These are phyloP conservation scores for Penicillium ucsense DNA, from an alignment of 495 filamentous ascomycete genomes.

Conservation along the genomic window DNA sequence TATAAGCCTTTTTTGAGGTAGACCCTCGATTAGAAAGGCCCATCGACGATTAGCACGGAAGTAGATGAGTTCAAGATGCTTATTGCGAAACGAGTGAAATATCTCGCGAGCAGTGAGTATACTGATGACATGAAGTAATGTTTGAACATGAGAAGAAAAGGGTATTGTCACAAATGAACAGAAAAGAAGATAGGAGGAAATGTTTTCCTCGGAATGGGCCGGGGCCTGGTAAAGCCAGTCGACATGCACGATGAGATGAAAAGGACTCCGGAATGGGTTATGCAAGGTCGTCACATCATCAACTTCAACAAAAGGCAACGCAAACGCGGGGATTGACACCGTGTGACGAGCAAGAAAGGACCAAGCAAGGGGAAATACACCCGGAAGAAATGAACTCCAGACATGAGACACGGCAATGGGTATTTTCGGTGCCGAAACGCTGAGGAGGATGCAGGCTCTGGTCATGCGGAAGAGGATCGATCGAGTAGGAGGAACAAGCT, in stretches of 20 bases:
- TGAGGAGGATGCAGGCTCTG: not conserved
- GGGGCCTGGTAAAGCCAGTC: not conserved
- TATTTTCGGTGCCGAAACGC: constrained; percentile 6
- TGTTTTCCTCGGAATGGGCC: not conserved
- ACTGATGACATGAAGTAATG: too few species aligned
- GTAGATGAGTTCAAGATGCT: too few species aligned
- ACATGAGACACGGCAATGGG: not conserved
- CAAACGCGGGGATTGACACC: not conserved
- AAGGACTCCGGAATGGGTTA: not conserved
- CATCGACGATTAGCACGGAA: too few species aligned
- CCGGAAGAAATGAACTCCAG: not conserved
- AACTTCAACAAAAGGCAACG: not conserved
- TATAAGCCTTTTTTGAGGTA: too few species aligned
- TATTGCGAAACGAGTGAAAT: too few species aligned
- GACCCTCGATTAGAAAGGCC: too few species aligned
- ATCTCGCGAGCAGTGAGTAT: too few species aligned
- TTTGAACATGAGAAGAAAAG: not conserved
- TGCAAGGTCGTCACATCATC: constrained; percentile 2
- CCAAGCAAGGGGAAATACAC: not conserved
- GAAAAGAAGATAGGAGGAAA: not conserved
- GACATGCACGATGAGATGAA: not conserved
- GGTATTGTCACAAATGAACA: not conserved
- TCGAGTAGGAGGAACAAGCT: not conserved
- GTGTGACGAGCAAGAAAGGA: not conserved
- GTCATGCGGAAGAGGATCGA: not conserved